Evolutionary conservation across 2,329 filamentous ascomycete genomes (phyloP), one percentile per base, ranked within the genome.

Genomic region (Arthrinium phaeospermum): DNA sequence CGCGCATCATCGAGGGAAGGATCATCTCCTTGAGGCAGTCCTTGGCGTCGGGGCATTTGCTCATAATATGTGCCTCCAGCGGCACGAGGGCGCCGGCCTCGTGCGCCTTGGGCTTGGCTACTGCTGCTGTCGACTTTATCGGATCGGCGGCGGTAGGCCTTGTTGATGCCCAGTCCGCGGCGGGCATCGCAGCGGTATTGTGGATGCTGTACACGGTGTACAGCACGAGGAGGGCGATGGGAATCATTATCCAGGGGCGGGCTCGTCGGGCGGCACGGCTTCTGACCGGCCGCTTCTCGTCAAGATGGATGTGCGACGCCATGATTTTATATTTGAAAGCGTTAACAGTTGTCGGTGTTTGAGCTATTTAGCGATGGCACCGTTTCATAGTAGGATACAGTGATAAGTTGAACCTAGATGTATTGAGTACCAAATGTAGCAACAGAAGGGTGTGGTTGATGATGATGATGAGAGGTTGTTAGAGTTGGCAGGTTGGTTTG

Each of bases 1-100:
- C 89, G 72, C 90, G 89, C 82, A 94, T 91, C 95, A 99, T 98
- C 30, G 92, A 89, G 0, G 96, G 96, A 22, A 98, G 84, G 34
- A 99, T 88, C 77, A 99, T 84, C 73, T 95, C 86, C 74, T 91
- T 90, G 27, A 99, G 86, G 79, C 96, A 98, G 79, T 94, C 92
- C 86, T 88, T 89, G 2, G 96, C 95, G 82, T 99, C 96, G 0
- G 96, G 95, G 79, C 96, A 99, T 87, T 98, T 98, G 84, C 91
- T 94, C 92, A 98, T 99, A 77, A 98, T 96, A 82, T 98, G 96
- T 71, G 94, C 94, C 81, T 99, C 96, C 2, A 99, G 84, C 4
- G 94, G 93, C 5, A 98, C 92, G 72, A 86, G 83, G 64, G 74
- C 74, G 70, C 75, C 72, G 41, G 73, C 69, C 37, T n/a, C n/a